Base-by-base conservation (phyloP, 495 filamentous ascomycete species). In the Penicillium mononematosum region DNA sequence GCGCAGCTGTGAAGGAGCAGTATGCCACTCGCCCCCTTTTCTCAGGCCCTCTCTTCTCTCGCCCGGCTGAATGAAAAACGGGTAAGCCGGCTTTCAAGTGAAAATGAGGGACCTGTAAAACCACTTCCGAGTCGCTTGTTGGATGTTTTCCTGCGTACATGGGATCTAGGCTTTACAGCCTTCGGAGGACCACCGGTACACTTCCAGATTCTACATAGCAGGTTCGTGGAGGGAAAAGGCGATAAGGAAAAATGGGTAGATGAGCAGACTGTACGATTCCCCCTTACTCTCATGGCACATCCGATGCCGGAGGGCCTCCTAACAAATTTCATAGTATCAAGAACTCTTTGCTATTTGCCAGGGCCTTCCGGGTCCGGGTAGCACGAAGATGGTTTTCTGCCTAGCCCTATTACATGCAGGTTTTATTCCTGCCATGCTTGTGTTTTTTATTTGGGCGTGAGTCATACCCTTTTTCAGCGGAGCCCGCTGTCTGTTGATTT, bases 121-220 rank as follows among this genome's bases (percentile, higher is more conserved):
- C 36, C 16, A 0, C 7, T 39, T 6, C 7, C 2, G n/a, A 39
- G 7, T 3, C 36, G 16, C 8, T 24, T 45, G 42, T 11, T 45
- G 20, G 76, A 79, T 54, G 69, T 76, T n/a, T 48, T 85, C 34
- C 68, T 63, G 5, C 69, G 66, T 22, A 83, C 80, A 29, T 90
- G 86, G 87, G 75, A 89, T 64, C 69, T 91, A 5, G 87, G 87
- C 0, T 80, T 90, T 49, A 90, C 85, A 2, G 74, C 84, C 1
- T 91, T 90, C 66, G 88, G 88, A 3, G 87, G 86, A 1, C 86
- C 86, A 2, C 79, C 88, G 0, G 86, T 89, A 14, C 86, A 89
- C 62, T 90, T 89, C 64, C 81, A 85, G 66, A 89, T 88, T 43
- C 73, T 79, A 19, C 81, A 89, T 62, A 70, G 75, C 22, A 79